Evolutionary conservation across 768 basidiomycete genomes (phyloP), one percentile per base, ranked within the genome.

Genomic region (Chalciporus sphaerocephalus): DNA sequence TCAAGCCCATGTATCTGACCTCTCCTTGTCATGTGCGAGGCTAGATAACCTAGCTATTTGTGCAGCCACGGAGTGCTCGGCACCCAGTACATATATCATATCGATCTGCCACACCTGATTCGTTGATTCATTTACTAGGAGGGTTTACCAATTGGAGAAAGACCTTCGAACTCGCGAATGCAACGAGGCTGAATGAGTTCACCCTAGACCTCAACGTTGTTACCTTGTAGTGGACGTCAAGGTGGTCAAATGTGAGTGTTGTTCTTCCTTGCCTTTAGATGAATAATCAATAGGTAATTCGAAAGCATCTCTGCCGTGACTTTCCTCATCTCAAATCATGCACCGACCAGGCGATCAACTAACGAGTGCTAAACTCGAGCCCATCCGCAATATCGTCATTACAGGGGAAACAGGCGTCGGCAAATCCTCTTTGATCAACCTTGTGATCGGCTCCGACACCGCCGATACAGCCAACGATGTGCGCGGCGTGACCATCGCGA

Each of bases 351-450:
- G 28, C 41, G 28, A 28, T 28, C 6, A n/a, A 27, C 47, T 56
- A 18, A 61, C 23, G 43, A 53, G 54, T 10, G 23, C 25, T 16
- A 45, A 30, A 21, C 50, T 47, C 15, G 47, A 47, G 27, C 40
- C 60, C 1, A 47, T 55, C 27, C 58, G 62, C 34, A 66, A 66
- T 40, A 53, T 66, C 23, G 50, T 66, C 39, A 21, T 64, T 6
- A 50, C 48, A 28, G 62, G 62, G 21, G 62, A 66, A 47, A 59
- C 57, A 1, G 64, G 62, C n/a, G 58, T 59, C 23, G 62, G 62
- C 6, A 64, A 64, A 46, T 66, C 61, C 16, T 64, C 62, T 22
- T 38, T 66, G 0, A 55, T 66, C 51, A 66, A 66, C 38, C 54
- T 66, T 24, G 44, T 63, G 15, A 46, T 41, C 13, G 68, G 55